Conservation (phyloP, 2,329 filamentous ascomycete species). For the Lachnellula arida region DNA sequence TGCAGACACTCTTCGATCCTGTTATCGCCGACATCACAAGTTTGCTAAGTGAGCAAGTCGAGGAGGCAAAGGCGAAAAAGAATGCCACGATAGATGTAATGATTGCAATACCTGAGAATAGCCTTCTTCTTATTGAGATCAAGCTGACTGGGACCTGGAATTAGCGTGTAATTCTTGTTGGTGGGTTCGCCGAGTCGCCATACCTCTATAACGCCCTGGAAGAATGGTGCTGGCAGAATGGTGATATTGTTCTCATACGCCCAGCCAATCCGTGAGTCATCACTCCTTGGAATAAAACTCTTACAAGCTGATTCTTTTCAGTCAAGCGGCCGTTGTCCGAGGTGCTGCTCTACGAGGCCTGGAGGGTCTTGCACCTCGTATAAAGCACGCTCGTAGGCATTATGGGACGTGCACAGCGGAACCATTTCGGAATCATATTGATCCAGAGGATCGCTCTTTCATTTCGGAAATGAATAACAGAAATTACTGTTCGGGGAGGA, state of each 20-base stretch:
- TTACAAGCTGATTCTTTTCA: slow-evolving; percentile 4
- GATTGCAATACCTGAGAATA: neutral
- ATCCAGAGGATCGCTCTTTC: slow-evolving; percentile 6
- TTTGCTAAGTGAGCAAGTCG: slow-evolving; percentile 19
- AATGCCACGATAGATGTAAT: slow-evolving; percentile 16
- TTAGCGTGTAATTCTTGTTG: slow-evolving; percentile 19
- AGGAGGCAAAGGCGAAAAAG: slow-evolving; percentile 7
- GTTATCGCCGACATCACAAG: slow-evolving; percentile 17
- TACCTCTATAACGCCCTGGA: slow-evolving; percentile 16
- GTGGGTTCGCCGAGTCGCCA: slow-evolving; percentile 17
- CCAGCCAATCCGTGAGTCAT: slow-evolving; percentile 16
- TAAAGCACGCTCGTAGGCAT: slow-evolving; percentile 10
- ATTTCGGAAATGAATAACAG: neutral
- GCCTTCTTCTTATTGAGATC: neutral
- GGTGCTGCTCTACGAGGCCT: slow-evolving; percentile 19
- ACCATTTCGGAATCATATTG: slow-evolving; percentile 8
- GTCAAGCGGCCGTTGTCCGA: slow-evolving; percentile 20
- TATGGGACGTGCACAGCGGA: slow-evolving; percentile 4
- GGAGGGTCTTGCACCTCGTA: slow-evolving; percentile 9
- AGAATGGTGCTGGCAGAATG: slow-evolving; percentile 18
- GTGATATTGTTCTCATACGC: slow-evolving; percentile 17
- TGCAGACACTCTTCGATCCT: slow-evolving; percentile 24
- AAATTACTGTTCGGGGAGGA: slow-evolving; percentile 2
- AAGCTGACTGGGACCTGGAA: neutral
- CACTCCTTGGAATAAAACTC: neutral